Evolutionary conservation across 192 early-diverging fungal species (phyloP).

Genomic region (Coemansia reversa): DNA sequence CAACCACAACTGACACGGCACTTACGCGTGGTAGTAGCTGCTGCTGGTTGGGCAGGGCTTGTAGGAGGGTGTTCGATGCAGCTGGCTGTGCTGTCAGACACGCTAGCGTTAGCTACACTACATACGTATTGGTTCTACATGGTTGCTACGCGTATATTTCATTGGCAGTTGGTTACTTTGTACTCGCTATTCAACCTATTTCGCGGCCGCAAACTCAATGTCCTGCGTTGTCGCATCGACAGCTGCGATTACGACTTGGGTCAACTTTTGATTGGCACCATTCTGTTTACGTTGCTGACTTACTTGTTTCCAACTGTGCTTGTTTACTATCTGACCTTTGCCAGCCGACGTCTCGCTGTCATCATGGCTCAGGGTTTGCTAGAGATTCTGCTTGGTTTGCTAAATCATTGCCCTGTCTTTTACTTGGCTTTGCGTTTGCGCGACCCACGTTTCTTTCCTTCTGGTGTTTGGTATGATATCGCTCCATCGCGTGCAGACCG

Average conservation of each 20-base stretch:
- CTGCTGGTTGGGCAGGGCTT: slow-evolving; percentile 73
- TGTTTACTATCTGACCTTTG: slow-evolving; percentile 91
- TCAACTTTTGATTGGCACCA: slow-evolving; percentile 91
- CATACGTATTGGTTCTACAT: slow-evolving; percentile 96
- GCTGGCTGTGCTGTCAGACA: slow-evolving; percentile 79
- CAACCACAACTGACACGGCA: slow-evolving; percentile 38
- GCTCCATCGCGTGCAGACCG: slow-evolving; percentile 18
- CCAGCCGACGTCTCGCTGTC: slow-evolving; percentile 74
- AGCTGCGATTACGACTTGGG: slow-evolving; percentile 92
- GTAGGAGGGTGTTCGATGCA: slow-evolving; percentile 82
- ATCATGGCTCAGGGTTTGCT: slow-evolving; percentile 77
- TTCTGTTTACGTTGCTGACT: slow-evolving; percentile 86
- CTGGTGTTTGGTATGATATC: slow-evolving; percentile 57
- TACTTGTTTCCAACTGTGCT: slow-evolving; percentile 95
- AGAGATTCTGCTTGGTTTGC: slow-evolving; percentile 82
- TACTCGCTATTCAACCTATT: slow-evolving; percentile 92
- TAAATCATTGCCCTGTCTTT: slow-evolving; percentile 98
- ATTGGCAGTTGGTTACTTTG: slow-evolving; percentile 85
- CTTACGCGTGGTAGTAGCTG: slow-evolving; percentile 62
- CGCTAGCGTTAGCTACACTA: slow-evolving; percentile 78
- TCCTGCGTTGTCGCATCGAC: slow-evolving; percentile 88
- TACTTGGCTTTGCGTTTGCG: slow-evolving; percentile 86
- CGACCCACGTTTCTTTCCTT: slow-evolving; percentile 84
- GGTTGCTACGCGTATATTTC: slow-evolving; percentile 88
- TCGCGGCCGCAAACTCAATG: slow-evolving; percentile 74